Evolutionary conservation across 2,329 filamentous ascomycete genomes (phyloP).

Genomic region (Penicillium aurantiogriseum): DNA sequence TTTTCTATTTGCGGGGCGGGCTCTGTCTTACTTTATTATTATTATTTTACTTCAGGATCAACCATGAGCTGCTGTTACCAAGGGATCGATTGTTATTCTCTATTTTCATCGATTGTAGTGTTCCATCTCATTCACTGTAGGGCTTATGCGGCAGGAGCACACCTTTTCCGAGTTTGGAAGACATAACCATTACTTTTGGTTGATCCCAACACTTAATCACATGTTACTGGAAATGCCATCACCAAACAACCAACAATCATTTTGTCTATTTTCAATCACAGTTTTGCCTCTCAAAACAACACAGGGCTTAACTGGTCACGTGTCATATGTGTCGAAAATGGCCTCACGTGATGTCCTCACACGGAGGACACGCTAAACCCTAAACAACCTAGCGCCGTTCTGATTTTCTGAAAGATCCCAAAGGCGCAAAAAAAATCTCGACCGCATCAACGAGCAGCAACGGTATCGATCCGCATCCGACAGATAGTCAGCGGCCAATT

Average conservation of each 20-base stretch:
- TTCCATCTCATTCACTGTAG: not conserved
- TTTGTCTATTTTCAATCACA: not conserved
- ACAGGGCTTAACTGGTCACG: slow-evolving; percentile 29
- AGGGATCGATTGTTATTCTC: not conserved
- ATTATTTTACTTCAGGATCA: not conserved
- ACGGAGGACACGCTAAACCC: slow-evolving; percentile 27
- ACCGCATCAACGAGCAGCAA: slow-evolving; percentile 40
- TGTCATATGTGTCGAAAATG: slow-evolving; percentile 24
- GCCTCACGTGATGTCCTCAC: slow-evolving; percentile 26
- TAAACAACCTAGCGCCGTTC: slow-evolving; percentile 31
- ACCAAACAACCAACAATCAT: not conserved
- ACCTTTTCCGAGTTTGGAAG: not conserved
- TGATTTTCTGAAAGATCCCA: slow-evolving; percentile 43
- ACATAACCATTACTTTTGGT: not conserved
- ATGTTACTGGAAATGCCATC: too few species aligned
- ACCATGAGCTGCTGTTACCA: not conserved
- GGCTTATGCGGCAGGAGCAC: not conserved
- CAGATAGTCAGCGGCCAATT: slow-evolving; percentile 28
- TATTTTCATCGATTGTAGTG: not conserved
- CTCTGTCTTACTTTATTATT: slow-evolving; percentile 8
- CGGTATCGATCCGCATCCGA: slow-evolving; percentile 35
- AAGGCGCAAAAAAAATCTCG: slow-evolving; percentile 42
- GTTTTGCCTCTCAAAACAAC: not conserved
- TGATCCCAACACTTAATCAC: not conserved
- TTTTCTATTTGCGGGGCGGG: slow-evolving; percentile 8